Conservation (phyloP, 2,329 filamentous ascomycete genomes). For the Myriosclerotinia duriaeana region DNA sequence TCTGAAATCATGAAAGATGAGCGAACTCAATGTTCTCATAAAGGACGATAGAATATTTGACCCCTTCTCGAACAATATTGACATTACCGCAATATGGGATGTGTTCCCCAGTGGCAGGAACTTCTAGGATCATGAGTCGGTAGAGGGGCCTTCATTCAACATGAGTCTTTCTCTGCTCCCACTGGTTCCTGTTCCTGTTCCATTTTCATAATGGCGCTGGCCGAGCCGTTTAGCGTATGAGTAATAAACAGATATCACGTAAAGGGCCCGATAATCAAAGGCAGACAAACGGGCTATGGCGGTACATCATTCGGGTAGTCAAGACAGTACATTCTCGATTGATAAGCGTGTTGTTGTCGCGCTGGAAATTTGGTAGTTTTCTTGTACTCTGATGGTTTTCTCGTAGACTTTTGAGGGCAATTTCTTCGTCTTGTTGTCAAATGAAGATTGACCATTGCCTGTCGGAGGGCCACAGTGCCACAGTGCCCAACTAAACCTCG, state of each 20-base stretch:
- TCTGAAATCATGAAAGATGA: neutral
- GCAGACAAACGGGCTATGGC: neutral
- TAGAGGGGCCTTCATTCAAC: neutral
- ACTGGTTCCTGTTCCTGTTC: neutral
- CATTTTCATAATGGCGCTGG: neutral
- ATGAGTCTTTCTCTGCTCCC: neutral
- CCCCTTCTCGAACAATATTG: neutral
- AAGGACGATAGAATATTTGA: neutral
- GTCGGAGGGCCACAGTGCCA: neutral
- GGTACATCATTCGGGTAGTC: neutral
- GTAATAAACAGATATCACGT: constrained; percentile 1
- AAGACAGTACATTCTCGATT: neutral
- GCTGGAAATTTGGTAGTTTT: neutral
- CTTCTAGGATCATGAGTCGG: too few relatives aligned
- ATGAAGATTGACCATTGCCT: neutral
- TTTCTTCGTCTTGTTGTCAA: neutral
- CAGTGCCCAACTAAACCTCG: neutral
- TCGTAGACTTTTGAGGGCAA: neutral
- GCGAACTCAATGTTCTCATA: neutral
- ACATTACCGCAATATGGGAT: neutral
- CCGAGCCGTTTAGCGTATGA: neutral
- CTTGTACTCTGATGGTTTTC: too few relatives aligned
- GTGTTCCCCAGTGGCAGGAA: neutral
- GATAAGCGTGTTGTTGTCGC: neutral
- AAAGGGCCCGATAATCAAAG: neutral